phyloP scores from a whole-genome alignment of 129 eudicot genomes.

The Artemisia argyi region DNA sequence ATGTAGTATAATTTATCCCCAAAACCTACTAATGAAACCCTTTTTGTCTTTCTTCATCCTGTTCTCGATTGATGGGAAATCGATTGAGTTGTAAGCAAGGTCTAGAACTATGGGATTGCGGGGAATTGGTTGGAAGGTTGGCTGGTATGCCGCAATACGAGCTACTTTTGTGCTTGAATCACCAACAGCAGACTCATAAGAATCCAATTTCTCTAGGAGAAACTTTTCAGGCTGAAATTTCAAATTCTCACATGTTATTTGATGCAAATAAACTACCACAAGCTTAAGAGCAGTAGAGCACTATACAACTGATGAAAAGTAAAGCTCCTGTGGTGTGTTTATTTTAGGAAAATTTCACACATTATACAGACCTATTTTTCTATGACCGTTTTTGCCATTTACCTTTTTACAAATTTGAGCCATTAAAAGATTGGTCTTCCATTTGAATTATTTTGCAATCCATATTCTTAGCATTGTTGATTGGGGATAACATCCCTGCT shows the following conservation, averaged over 20 bases:
- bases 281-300: too few species aligned
- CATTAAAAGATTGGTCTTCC: too few species aligned
- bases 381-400: too few species aligned
- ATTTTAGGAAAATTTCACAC: too few species aligned
- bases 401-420: too few species aligned
- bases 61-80: constrained; percentile 83
- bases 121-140: constrained; percentile 70
- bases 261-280: neutral
- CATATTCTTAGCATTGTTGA: too few species aligned
- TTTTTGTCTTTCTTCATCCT: constrained; percentile 83
- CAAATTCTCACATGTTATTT: constrained; percentile 15
- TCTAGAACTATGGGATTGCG: constrained; percentile 83
- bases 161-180: constrained; percentile 61
- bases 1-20: constrained; percentile 48
- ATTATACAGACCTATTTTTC: too few species aligned
- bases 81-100: constrained; percentile 71
- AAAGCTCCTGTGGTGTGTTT: too few species aligned
- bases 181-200: constrained; percentile 78
- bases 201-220: constrained; percentile 77
- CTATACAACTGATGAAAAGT: too few species aligned
- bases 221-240: constrained; percentile 51
- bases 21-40: constrained; percentile 87
- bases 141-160: constrained; percentile 72
- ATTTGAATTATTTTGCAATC: too few species aligned
- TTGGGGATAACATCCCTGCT: too few species aligned